Evolutionary conservation across 2,329 filamentous ascomycete species (phyloP).

Genomic region (Chrysosphaeria jannelii): DNA sequence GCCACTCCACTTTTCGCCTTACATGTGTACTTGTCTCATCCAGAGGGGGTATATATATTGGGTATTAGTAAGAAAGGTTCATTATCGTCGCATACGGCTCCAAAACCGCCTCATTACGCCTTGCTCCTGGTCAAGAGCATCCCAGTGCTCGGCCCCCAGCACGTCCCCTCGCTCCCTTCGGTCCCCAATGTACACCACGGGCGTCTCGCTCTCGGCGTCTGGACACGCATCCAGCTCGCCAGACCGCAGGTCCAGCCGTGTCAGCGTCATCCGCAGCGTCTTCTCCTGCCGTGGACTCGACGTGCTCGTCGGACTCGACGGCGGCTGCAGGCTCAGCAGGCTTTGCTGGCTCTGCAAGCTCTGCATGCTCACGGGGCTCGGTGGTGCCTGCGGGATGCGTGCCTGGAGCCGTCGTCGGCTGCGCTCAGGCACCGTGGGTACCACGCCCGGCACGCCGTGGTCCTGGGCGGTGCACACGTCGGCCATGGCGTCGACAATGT

Average conservation of each 20-base stretch:
- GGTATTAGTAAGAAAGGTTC: background rate
- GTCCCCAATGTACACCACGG: background rate
- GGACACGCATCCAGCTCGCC: too few species aligned
- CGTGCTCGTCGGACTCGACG: slow-evolving; percentile 16
- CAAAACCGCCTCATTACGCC: slow-evolving; percentile 31
- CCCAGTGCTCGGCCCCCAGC: slow-evolving; percentile 14
- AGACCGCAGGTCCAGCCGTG: slow-evolving; percentile 56
- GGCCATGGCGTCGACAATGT: slow-evolving; percentile 15
- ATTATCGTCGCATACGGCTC: slow-evolving; percentile 24
- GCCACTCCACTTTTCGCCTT: too few species aligned
- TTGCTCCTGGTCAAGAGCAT: slow-evolving; percentile 13
- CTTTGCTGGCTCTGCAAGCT: background rate
- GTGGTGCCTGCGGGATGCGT: slow-evolving; percentile 5
- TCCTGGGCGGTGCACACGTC: slow-evolving; percentile 17
- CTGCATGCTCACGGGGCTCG: too few species aligned
- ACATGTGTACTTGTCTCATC: background rate
- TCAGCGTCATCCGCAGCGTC: slow-evolving; percentile 89
- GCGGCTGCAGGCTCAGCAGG: slow-evolving; percentile 6
- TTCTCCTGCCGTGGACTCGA: slow-evolving; percentile 41
- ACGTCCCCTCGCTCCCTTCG: background rate
- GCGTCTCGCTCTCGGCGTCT: too few species aligned
- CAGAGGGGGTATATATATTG: background rate
- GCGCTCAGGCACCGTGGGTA: background rate
- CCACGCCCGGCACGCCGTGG: too few species aligned
- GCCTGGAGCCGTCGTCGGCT: background rate